Percentiles rank a stretch among this genome's conserved stretches.
Evolutionary conservation across 495 filamentous ascomycete species (phyloP).

Genomic region (Pseudotulostoma volvatum): DNA sequence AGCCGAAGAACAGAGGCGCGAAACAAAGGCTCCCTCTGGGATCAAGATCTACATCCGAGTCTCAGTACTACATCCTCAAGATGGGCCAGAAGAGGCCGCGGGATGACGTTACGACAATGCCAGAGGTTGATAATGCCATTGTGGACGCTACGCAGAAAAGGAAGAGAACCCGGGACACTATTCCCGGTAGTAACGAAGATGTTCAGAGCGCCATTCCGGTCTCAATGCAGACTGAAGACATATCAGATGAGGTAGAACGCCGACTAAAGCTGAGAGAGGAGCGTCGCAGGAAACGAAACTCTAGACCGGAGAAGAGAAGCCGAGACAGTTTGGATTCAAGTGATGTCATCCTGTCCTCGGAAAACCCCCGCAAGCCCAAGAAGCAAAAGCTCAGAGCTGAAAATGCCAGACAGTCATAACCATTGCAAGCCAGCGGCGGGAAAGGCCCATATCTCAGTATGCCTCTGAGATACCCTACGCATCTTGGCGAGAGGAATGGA

Average conservation of each 20-base stretch:
- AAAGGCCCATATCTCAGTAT: no score
- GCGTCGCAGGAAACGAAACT: slow-evolving; percentile 14
- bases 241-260: slow-evolving; percentile 28
- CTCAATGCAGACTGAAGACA: slow-evolving; percentile 29
- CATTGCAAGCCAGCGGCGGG: no score
- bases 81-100: slow-evolving; percentile 7
- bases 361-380: neutral
- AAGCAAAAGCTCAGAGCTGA: neutral
- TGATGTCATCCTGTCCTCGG: neutral
- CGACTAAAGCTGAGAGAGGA: slow-evolving; percentile 26
- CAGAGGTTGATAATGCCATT: slow-evolving; percentile 1
- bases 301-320: slow-evolving; percentile 21
- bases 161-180: slow-evolving; percentile 7
- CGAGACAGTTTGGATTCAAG: slow-evolving; percentile 15
- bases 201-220: slow-evolving; percentile 9
- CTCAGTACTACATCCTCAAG: no score
- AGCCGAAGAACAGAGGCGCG: no score
- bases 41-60: no score
- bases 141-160: slow-evolving; percentile 9
- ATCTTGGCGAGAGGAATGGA: no score
- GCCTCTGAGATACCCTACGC: no score
- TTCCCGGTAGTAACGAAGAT: slow-evolving; percentile 10
- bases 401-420: no score
- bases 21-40: no score
- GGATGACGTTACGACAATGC: slow-evolving; percentile 3